Base-by-base conservation (phyloP, 441 rosid species). In the Populus tomentosa region DNA sequence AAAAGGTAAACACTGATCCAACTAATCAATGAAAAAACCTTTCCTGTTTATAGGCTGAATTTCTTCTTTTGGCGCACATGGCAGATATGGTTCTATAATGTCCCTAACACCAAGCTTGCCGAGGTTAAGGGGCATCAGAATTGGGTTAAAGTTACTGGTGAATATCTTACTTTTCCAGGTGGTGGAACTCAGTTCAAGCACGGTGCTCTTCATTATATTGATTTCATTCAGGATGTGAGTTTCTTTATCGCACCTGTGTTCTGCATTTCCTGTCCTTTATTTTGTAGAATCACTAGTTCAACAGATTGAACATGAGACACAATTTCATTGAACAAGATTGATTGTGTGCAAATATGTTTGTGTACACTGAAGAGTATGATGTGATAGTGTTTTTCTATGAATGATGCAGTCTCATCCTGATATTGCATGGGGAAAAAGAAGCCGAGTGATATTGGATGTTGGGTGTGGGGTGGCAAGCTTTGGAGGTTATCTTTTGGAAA, bases 381-480 rank as follows among this genome's bases (percentile, higher is more conserved):
- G 98, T 91, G 80, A 53, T 53, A 30, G 84, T 64, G 42, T n/a
- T 75, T 46, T 28, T 28, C 72, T 4, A 28, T 36, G 30, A 50
- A 42, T 62, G 40, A 20, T 89, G 81, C 89, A 95, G 99, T 88
- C 97, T 85, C 90, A 91, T 71, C 86, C 89, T 80, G 97, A 83
- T 67, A 82, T 95, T 78, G 94, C 94, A 28, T 95, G 98, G 99
- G 98, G 98, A 75, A 92, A 88, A 76, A 90, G 82, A 40, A 79
- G 95, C 56, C 95, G 97, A 23, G 97, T 95, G 63, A 62, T 92
- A 72, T 85, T 95, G 89, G 99, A 95, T 82, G 97, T 95, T 80
- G 99, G 99, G 81, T 94, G 98, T 81, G 98, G 97, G 67, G 99
- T 92, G 79, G 98, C 99, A 77, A 94, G 99, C 82, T 94, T 95